A percentile compares a stretch with the other conserved stretches of the same genome.
Evolutionary conservation across 2,329 filamentous ascomycete genomes (phyloP).

Genomic region (Clarireedia sp.): DNA sequence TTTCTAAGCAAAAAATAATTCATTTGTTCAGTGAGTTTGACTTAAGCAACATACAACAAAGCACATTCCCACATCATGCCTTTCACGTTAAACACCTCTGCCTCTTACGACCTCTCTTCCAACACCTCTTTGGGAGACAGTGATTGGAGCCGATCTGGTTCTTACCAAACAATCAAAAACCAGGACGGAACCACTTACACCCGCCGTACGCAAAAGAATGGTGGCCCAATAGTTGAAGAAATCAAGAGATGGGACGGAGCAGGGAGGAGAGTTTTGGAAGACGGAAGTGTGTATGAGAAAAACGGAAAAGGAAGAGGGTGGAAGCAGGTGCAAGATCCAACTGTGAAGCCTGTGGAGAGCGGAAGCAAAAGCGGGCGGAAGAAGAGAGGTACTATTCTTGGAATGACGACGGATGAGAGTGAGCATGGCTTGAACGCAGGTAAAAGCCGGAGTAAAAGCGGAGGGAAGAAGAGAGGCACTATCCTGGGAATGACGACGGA

Average conservation of each 20-base stretch:
- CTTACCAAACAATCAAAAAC: conserved; percentile 1
- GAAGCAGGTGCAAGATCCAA: conserved; percentile 2
- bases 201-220: conserved; percentile 1
- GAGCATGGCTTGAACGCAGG: too few relatives aligned
- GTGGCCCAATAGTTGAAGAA: conserved; percentile 6
- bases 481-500: conserved; percentile 7
- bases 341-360: not conserved
- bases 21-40: not conserved
- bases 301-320: conserved; percentile 9
- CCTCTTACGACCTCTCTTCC: conserved; percentile 1
- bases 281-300: conserved; percentile 8
- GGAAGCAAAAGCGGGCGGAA: not conserved
- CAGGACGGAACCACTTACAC: conserved; percentile 8
- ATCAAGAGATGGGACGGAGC: conserved; percentile 8
- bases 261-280: conserved; percentile 2
- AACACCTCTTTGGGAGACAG: conserved; percentile 2
- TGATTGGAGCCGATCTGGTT: conserved; percentile 1
- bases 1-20: not conserved
- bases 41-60: not conserved
- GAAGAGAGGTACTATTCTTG: conserved; percentile 6
- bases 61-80: not conserved
- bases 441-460: not conserved
- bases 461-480: not conserved
- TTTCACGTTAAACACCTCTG: conserved; percentile 5
- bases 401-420: conserved; percentile 3